Conservation (phyloP, 208 protist genomes). For the Porcisia deanei region DNA sequence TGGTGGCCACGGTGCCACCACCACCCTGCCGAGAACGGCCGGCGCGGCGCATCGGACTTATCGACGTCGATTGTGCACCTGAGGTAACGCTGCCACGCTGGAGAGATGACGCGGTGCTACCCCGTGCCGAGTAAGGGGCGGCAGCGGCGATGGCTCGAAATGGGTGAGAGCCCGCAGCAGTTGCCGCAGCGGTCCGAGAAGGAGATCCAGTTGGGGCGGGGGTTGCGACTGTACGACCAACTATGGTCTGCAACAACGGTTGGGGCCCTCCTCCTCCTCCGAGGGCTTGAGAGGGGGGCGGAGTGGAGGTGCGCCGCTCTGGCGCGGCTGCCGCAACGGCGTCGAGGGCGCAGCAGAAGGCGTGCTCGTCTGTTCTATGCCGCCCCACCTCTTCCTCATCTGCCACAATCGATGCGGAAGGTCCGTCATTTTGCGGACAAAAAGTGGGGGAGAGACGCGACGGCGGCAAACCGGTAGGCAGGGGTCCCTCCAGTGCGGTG, state of each 20-base stretch:
- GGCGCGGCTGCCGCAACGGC: background rate
- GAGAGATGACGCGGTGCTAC: slow-evolving; percentile 23
- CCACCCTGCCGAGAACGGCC: slow-evolving; percentile 2
- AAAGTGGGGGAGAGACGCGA: background rate
- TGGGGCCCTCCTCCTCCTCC: background rate
- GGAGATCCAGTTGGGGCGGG: background rate
- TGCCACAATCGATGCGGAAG: background rate
- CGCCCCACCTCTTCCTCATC: background rate
- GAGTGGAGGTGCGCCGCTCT: slow-evolving; percentile 13
- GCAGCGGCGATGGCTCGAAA: background rate
- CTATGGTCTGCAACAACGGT: background rate
- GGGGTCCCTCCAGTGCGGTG: slow-evolving; percentile 28
- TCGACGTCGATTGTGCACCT: slow-evolving; percentile 7
- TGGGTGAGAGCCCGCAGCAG: background rate
- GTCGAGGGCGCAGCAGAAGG: background rate
- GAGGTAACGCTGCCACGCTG: slow-evolving; percentile 28
- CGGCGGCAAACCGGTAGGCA: slow-evolving; percentile 13
- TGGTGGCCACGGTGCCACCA: background rate
- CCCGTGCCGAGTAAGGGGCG: slow-evolving; percentile 21
- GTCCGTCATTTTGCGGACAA: background rate
- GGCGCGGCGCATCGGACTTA: slow-evolving; percentile 20
- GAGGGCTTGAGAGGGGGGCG: slow-evolving; percentile 1
- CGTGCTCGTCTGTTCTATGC: background rate
- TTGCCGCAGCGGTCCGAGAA: slow-evolving; percentile 1
- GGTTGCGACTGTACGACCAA: background rate